These are phyloP conservation scores for Polytrichum commune DNA, from an alignment of 225 moss, liverwort and hornwort species.

Conservation along the genomic window DNA sequence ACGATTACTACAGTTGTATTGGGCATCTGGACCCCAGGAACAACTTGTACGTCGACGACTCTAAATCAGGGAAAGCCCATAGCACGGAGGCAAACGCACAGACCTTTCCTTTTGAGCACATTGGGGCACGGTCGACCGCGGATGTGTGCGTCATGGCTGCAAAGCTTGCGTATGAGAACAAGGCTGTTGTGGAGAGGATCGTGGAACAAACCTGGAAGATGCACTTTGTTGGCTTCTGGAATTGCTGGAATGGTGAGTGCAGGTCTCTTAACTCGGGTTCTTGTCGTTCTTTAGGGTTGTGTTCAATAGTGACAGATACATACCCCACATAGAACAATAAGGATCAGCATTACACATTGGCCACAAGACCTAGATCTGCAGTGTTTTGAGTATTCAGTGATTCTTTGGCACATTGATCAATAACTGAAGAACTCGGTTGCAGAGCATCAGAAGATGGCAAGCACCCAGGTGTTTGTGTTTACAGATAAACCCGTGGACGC, in stretches of 20 bases:
- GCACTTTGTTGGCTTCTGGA: constrained; percentile 66
- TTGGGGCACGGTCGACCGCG: constrained; percentile 46
- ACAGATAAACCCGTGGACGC: constrained; percentile 55
- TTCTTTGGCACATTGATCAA: background rate
- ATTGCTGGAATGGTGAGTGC: constrained; percentile 73
- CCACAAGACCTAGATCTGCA: too few relatives aligned
- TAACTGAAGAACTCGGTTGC: background rate
- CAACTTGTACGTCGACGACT: constrained; percentile 21
- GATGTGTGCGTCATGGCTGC: constrained; percentile 76
- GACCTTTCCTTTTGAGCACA: constrained; percentile 27
- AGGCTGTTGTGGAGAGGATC: constrained; percentile 28
- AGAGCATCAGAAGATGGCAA: constrained; percentile 42
- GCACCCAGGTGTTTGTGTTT: constrained; percentile 62
- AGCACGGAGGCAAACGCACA: constrained; percentile 11
- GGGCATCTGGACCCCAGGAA: constrained; percentile 47
- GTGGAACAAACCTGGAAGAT: constrained; percentile 61
- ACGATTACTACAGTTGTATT: constrained; percentile 27
- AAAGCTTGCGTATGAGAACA: constrained; percentile 75
- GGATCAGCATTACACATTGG: too few relatives aligned
- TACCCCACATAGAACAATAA: too few relatives aligned
- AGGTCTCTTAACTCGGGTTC: too few relatives aligned
- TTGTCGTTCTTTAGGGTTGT: too few relatives aligned
- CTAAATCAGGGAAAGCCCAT: constrained; percentile 1
- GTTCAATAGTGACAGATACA: too few relatives aligned
- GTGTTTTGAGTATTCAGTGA: too few relatives aligned